Evolutionary conservation across 1,139 yeast genomes (phyloP).

Genomic region (Ogataea hybrid): DNA sequence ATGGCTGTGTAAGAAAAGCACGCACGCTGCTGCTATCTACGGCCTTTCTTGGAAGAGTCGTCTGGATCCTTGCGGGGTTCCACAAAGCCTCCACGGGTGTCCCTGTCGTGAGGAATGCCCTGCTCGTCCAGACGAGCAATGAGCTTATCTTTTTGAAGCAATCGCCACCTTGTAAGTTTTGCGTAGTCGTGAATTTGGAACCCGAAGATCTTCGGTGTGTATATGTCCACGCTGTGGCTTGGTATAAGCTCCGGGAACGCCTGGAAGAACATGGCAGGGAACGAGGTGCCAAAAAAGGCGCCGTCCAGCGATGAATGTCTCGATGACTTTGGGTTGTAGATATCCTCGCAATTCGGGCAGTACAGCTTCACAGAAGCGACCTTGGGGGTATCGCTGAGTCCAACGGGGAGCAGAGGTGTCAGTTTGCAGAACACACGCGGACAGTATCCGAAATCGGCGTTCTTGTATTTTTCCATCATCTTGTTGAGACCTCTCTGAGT

Average conservation of each 20-base stretch:
- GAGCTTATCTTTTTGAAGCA: slow-evolving; percentile 64
- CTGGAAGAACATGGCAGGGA: slow-evolving; percentile 96
- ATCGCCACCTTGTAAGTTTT: slow-evolving; percentile 90
- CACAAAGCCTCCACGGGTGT: slow-evolving; percentile 33
- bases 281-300: slow-evolving; percentile 94
- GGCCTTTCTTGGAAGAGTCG: slow-evolving; percentile 10
- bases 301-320: slow-evolving; percentile 90
- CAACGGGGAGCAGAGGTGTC: slow-evolving; percentile 91
- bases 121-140: slow-evolving; percentile 38
- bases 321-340: slow-evolving; percentile 86
- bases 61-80: slow-evolving; percentile 23
- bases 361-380: slow-evolving; percentile 83
- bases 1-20: slow-evolving; percentile 2
- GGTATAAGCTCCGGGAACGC: slow-evolving; percentile 88
- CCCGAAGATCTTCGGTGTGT: slow-evolving; percentile 90
- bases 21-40: slow-evolving; percentile 4
- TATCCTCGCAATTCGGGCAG: slow-evolving; percentile 94
- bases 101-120: slow-evolving; percentile 24
- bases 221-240: slow-evolving; percentile 72
- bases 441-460: slow-evolving; percentile 95
- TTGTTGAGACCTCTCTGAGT: slow-evolving; percentile 88
- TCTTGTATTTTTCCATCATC: slow-evolving; percentile 87
- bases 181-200: slow-evolving; percentile 91
- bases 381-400: slow-evolving; percentile 83
- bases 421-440: slow-evolving; percentile 89